Evolutionary conservation across 345 rosid species (phyloP).

Genomic region (Ailanthus altissimus): DNA sequence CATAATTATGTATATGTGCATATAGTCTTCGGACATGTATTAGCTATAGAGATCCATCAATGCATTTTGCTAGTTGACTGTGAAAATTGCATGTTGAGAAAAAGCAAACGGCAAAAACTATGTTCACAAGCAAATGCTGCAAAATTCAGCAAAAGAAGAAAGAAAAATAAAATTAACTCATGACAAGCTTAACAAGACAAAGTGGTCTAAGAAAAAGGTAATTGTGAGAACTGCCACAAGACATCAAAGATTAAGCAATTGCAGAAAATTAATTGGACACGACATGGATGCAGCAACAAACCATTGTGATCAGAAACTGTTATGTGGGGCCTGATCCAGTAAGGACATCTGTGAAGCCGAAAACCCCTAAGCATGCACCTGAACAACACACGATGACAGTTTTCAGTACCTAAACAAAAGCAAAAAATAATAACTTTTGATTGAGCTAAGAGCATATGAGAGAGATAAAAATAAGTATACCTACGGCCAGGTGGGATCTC

Average conservation of each 20-base stretch:
- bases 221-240: neutral
- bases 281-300: conserved; percentile 27
- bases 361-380: conserved; percentile 93
- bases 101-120: neutral
- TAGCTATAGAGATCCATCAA: neutral
- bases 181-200: neutral
- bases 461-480: conserved; percentile 36
- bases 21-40: neutral
- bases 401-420: conserved; percentile 17
- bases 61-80: neutral
- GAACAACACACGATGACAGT: conserved; percentile 21
- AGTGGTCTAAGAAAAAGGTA: neutral
- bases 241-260: neutral
- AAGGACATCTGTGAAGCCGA: conserved; percentile 85
- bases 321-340: conserved; percentile 84
- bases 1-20: neutral
- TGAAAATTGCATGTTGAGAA: neutral
- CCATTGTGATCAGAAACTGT: conserved; percentile 80
- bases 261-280: neutral
- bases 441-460: neutral
- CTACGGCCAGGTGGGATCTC: conserved; percentile 80
- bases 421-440: neutral
- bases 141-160: neutral
- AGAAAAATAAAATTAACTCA: neutral
- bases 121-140: neutral